These are phyloP conservation scores for Hypholoma sublateritium DNA, from an alignment of 768 basidiomycete genomes.

Conservation along the genomic window DNA sequence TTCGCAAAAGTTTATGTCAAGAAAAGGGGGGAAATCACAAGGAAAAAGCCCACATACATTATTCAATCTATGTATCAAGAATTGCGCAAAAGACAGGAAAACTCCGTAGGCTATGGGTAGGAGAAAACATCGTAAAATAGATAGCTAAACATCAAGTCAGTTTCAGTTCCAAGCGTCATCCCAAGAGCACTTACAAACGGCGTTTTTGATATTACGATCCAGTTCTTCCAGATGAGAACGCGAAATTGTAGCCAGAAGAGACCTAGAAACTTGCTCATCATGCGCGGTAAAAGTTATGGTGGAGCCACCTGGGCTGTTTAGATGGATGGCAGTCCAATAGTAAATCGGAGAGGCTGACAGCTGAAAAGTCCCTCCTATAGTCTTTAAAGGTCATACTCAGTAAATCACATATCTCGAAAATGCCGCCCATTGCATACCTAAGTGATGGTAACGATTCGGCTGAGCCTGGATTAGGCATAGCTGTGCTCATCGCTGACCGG, in stretches of 20 bases:
- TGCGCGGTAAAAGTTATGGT: not conserved
- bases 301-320: constrained; percentile 4
- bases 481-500: no score
- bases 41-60: not conserved
- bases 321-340: not conserved
- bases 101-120: constrained; percentile 4
- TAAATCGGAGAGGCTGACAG: not conserved
- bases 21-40: not conserved
- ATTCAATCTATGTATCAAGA: constrained; percentile 4
- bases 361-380: not conserved
- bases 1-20: not conserved
- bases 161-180: not conserved
- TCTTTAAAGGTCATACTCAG: not conserved
- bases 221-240: constrained; percentile 4
- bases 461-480: not conserved
- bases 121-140: constrained; percentile 2
- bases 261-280: not conserved
- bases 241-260: constrained; percentile 5
- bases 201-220: constrained; percentile 3
- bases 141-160: not conserved
- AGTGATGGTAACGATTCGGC: not conserved
- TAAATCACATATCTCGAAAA: not conserved
- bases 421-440: not conserved
- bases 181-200: constrained; percentile 1
- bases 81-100: constrained; percentile 3